These are phyloP conservation scores for Xylariaceae sp. DNA, from an alignment of 2,329 filamentous ascomycete genomes.

Conservation along the genomic window DNA sequence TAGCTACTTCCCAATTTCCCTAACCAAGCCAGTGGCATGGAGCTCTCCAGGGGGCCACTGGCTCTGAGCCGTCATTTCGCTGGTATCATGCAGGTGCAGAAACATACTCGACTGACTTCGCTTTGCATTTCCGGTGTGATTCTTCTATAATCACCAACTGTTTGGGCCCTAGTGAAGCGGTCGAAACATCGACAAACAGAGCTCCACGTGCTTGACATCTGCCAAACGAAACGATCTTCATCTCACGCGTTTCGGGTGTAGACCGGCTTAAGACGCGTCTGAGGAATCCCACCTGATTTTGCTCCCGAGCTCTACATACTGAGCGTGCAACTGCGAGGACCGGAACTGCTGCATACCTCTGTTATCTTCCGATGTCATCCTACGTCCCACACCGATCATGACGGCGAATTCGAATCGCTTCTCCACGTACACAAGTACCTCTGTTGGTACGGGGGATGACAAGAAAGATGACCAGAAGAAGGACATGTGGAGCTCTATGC, in stretches of 20 bases:
- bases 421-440: conserved; percentile 56
- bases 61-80: conserved; percentile 1
- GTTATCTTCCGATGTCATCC: conserved; percentile 18
- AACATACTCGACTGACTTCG: too few species aligned
- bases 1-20: conserved; percentile 10
- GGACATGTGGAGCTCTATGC: conserved; percentile 91
- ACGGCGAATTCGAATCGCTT: conserved; percentile 50
- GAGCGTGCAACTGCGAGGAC: neutral
- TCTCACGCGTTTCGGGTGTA: conserved; percentile 15
- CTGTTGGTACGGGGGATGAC: conserved; percentile 44
- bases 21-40: neutral
- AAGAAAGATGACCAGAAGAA: conserved; percentile 68
- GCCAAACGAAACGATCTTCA: neutral
- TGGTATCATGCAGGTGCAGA: too few species aligned
- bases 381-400: conserved; percentile 33
- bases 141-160: too few species aligned
- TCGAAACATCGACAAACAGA: too few species aligned
- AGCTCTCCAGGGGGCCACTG: neutral
- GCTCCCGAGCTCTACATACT: conserved; percentile 2
- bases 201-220: neutral
- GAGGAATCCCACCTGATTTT: conserved; percentile 8
- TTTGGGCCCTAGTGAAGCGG: too few species aligned
- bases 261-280: conserved; percentile 14
- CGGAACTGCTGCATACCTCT: neutral
- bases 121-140: too few species aligned